phyloP scores from a whole-genome alignment of 2,329 filamentous ascomycete species.

The Colletotrichum spinosum region DNA sequence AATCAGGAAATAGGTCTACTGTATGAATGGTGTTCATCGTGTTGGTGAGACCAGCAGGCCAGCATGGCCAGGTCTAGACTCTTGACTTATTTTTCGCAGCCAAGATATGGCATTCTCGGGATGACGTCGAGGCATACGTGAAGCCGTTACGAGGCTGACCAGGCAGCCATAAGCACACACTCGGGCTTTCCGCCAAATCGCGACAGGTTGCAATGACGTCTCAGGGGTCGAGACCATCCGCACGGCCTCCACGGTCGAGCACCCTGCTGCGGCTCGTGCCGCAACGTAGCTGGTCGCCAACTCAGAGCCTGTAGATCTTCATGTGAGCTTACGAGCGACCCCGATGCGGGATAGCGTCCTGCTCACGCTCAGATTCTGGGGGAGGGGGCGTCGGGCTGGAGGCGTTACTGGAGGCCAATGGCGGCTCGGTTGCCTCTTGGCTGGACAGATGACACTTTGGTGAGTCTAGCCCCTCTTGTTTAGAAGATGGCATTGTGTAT shows the following conservation, averaged over 20 bases:
- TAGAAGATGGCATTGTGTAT: too few species aligned
- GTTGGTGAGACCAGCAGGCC: too few species aligned
- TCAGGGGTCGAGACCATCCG: neutral
- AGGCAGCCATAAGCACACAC: neutral
- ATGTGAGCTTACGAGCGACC: neutral
- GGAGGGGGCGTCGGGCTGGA: constrained; percentile 9
- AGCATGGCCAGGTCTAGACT: too few species aligned
- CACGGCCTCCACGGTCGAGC: neutral
- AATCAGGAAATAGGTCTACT: neutral
- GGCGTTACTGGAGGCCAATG: neutral
- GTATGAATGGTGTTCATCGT: too few species aligned
- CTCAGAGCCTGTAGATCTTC: too few species aligned
- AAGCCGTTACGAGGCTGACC: neutral
- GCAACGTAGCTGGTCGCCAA: too few species aligned
- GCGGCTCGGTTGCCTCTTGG: neutral
- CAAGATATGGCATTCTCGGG: too few species aligned
- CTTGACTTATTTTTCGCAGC: too few species aligned
- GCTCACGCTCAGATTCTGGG: neutral
- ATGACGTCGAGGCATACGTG: too few species aligned
- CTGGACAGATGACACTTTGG: neutral
- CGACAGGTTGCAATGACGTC: neutral
- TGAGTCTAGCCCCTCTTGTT: too few species aligned
- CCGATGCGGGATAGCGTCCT: neutral
- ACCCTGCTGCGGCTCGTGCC: neutral
- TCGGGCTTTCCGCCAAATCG: neutral